A percentile compares a stretch with the other conserved stretches of the same genome.
Conservation (phyloP, 495 filamentous ascomycete genomes). For the Penicillium malachiteum region DNA sequence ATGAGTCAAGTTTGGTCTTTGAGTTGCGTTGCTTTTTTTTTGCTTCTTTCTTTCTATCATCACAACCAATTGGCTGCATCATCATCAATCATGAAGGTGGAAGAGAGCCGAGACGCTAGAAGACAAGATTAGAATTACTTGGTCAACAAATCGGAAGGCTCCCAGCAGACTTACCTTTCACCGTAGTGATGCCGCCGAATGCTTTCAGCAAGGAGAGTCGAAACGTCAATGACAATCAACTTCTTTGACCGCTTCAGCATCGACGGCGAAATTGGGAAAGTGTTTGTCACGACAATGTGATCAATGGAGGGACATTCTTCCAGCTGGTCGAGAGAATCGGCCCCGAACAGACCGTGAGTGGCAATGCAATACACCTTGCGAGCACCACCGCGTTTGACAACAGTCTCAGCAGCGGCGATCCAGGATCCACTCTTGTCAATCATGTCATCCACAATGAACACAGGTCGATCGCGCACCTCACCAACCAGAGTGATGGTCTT, state of each 20-base stretch:
- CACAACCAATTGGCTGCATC: conserved; percentile 13
- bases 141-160: neutral
- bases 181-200: conserved; percentile 95
- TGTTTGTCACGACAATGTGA: conserved; percentile 92
- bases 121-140: neutral
- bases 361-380: conserved; percentile 97
- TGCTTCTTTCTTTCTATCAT: conserved; percentile 11
- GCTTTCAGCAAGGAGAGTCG: conserved; percentile 82
- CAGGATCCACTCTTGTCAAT: conserved; percentile 96
- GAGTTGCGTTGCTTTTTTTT: conserved; percentile 1
- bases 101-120: conserved; percentile 82
- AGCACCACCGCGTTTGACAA: conserved; percentile 86
- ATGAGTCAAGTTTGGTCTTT: conserved; percentile 4
- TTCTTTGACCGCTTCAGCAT: conserved; percentile 72
- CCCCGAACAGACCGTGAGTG: conserved; percentile 91
- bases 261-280: conserved; percentile 80
- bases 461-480: conserved; percentile 79
- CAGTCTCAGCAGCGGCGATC: conserved; percentile 98
- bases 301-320: conserved; percentile 90
- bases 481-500: conserved; percentile 95
- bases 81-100: conserved; percentile 54
- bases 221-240: conserved; percentile 84
- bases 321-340: conserved; percentile 85
- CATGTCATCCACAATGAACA: conserved; percentile 97
- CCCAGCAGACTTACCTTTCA: conserved; percentile 48